Evolutionary conservation across 345 rosid genomes (phyloP), one percentile per base, ranked within the genome.

Genomic region (Abelmoschus esculentus): DNA sequence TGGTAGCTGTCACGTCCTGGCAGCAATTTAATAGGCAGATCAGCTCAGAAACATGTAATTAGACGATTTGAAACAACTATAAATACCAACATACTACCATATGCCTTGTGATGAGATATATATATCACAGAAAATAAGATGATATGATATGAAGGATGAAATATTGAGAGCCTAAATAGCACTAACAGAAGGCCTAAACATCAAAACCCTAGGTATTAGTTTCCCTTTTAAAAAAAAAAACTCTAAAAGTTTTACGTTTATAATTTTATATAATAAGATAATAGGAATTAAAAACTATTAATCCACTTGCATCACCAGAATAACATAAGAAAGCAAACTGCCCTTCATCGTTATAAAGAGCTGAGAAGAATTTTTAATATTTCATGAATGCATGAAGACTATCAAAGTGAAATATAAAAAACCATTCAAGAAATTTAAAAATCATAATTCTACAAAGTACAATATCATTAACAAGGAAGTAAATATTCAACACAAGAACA

Each of bases 1-100:
- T 95, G 0, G 99, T 95, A 36, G 99, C 98, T 47, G 99, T 95
- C 73, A 95, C 99, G 80, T 95, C 99, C 99, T 95, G 85, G 61
- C 69, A 26, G 69, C 15, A 74, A 15, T 38, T 67, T 32, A 58
- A 7, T 57, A 46, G 19, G 40, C n/a, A 53, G 12, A 66, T 40
- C 40, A 22, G 28, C n/a, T 6, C 44, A n/a, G 17, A 57, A 72
- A 47, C 18, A 46, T 28, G 34, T n/a, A 17, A 70, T 22, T 26
- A 70, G 65, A 58, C 18, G 4, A n/a, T 56, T 44, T 19, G 66
- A 40, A 15, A 61, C 18, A 54, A 40, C 61, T 36, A 26, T 28
- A 61, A 68, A 40, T 5, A 70, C 46, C 36, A 22, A 50, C 28
- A 17, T 5, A n/a, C 46, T 49, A 61, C 28, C 14, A 36, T 10